Evolutionary conservation across 2,329 filamentous ascomycete species (phyloP).

Genomic region (Alternaria sp.): DNA sequence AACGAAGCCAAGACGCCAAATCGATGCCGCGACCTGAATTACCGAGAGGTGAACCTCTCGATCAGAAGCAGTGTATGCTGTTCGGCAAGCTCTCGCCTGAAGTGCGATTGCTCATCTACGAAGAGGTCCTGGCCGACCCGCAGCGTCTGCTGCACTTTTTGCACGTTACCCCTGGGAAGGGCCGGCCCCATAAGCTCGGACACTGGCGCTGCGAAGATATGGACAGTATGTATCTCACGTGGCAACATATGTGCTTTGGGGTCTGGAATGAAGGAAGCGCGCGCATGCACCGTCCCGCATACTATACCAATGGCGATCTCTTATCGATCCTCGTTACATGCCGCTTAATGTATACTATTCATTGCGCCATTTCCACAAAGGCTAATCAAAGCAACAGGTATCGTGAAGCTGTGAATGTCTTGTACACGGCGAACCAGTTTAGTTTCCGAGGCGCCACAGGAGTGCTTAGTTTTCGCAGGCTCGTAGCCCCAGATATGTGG

Average conservation of each 20-base stretch:
- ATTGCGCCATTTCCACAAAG: too few species aligned
- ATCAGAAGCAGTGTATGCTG: not conserved
- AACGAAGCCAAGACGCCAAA: not conserved
- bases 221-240: too few species aligned
- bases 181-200: not conserved
- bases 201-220: not conserved
- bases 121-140: not conserved
- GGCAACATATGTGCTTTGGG: too few species aligned
- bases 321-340: too few species aligned
- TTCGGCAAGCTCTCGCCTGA: not conserved
- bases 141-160: not conserved
- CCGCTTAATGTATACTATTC: too few species aligned
- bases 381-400: not conserved
- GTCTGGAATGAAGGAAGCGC: too few species aligned
- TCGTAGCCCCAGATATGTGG: slow-evolving; percentile 4
- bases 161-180: not conserved
- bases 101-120: not conserved
- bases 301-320: too few species aligned
- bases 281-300: too few species aligned
- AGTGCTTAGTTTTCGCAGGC: slow-evolving; percentile 1
- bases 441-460: slow-evolving; percentile 14
- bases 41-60: not conserved
- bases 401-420: slow-evolving; percentile 8
- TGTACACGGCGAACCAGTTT: slow-evolving; percentile 16
- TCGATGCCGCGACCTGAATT: not conserved